Base-by-base conservation (phyloP, 1,284 basidiomycete species). In the Malassezia restricta region DNA sequence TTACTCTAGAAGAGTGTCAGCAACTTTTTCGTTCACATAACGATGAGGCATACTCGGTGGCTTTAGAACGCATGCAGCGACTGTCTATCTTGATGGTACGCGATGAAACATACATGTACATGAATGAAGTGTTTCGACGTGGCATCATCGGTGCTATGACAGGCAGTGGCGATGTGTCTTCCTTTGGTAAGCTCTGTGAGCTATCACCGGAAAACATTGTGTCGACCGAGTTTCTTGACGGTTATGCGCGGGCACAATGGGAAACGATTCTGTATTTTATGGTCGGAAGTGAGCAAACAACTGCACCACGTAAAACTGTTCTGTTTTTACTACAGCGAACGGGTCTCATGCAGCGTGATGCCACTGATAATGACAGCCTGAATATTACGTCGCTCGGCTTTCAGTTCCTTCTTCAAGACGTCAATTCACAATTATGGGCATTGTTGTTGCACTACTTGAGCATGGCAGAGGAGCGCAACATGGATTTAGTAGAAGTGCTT, bases 381-480 rank as follows among this genome's bases (percentile, higher is more conserved):
- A 81, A 80, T 63, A 99, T 99, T 74, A 96, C 91, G 9, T 94
- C 90, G 9, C 79, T 83, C 39, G 94, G 94, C 8, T 98, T 99
- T 73, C 92, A 96, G 69, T 98, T 99, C 72, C 79, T 99, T 48
- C 79, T 99, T 20, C 86, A 95, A 71, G 85, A 92, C 40, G 85
- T 94, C n/a, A 88, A 95, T 69, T 86, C 85, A 15, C 94, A 99
- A 73, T 76, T 98, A n/a, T 99, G 94, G 94, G 86, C 89, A 70
- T 78, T 98, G 38, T 76, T 99, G 49, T 79, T 96, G 39, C 87
- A 90, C 64, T 98, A 96, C 74, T 56, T 73, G 40, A 58, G 63
- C 24, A 63, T 66, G 60, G 62, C 66, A 6, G 65, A 71, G 28
- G 62, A 62, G 40, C 51, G 65, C 8, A 64, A 64, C 46, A 64